Evolutionary conservation across 139 green algal species (phyloP).

Genomic region (Tetraselmis chui): DNA sequence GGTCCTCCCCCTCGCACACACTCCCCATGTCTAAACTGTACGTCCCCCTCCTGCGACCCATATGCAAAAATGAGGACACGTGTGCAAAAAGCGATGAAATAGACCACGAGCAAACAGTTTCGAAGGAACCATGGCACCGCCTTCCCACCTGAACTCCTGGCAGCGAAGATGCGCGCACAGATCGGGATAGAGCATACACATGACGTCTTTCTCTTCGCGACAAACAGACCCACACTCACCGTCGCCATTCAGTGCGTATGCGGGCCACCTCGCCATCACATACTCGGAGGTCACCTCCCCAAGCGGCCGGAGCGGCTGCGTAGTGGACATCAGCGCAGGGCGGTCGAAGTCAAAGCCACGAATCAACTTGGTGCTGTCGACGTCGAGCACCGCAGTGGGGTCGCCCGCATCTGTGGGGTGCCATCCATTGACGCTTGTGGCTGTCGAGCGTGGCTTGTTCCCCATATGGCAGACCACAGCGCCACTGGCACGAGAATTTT

Average conservation of each 20-base stretch:
- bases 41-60: too few relatives aligned
- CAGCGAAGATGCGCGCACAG: background rate
- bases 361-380: background rate
- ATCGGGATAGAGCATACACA: background rate
- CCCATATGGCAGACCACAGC: background rate
- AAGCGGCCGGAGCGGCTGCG: background rate
- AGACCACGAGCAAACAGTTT: too few relatives aligned
- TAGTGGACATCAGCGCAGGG: background rate
- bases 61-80: too few relatives aligned
- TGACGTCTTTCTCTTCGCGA: background rate
- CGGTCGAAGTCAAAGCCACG: background rate
- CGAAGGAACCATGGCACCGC: too few relatives aligned
- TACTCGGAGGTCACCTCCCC: background rate
- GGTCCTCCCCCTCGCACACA: too few relatives aligned
- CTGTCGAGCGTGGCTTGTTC: background rate
- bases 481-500: background rate
- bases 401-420: background rate
- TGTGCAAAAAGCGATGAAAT: too few relatives aligned
- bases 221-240: background rate
- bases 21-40: background rate
- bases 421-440: background rate
- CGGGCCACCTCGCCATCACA: background rate
- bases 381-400: background rate
- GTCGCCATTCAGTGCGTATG: background rate
- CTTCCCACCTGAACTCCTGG: background rate